These are phyloP conservation scores for Pseudoperonospora humuli DNA, from an alignment of 352 stramenopile species.

Conservation along the genomic window DNA sequence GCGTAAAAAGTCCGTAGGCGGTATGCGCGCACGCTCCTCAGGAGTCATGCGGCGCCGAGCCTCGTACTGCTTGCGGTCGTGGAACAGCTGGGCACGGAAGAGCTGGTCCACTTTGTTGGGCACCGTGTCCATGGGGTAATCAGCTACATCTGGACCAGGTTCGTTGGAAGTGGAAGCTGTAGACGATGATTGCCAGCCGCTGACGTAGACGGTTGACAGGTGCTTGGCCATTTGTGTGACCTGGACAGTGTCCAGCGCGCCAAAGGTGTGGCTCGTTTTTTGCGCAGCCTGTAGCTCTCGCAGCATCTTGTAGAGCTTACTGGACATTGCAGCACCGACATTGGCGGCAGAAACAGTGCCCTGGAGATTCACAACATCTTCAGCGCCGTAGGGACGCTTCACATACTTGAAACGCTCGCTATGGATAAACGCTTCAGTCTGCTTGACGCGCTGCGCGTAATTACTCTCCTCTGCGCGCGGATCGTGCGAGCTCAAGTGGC, in stretches of 20 bases:
- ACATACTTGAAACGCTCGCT: constrained; percentile 74
- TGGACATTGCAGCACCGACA: constrained; percentile 45
- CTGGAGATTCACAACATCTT: constrained; percentile 86
- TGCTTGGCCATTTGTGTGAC: constrained; percentile 93
- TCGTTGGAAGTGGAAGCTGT: constrained; percentile 94
- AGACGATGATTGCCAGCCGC: constrained; percentile 95
- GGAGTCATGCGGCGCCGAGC: constrained; percentile 80
- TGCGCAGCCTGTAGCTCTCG: constrained; percentile 67
- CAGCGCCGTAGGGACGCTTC: constrained; percentile 65
- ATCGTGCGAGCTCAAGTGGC: constrained; percentile 55
- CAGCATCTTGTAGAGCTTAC: constrained; percentile 85
- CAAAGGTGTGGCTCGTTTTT: constrained; percentile 85
- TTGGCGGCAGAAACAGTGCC: constrained; percentile 50
- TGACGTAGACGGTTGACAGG: constrained; percentile 95
- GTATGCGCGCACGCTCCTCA: constrained; percentile 65
- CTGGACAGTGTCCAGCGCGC: constrained; percentile 91
- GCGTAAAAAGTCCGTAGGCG: constrained; percentile 91
- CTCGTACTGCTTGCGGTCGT: constrained; percentile 96
- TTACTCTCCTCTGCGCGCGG: constrained; percentile 49
- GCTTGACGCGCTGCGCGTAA: constrained; percentile 61
- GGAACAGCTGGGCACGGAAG: constrained; percentile 94
- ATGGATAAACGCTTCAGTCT: constrained; percentile 62
- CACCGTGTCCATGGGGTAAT: constrained; percentile 98
- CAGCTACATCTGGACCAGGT: constrained; percentile 92
- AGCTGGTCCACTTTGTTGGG: constrained; percentile 97